Evolutionary conservation across 441 rosid species (phyloP), one percentile per base, ranked within the genome.

Genomic region (Aquilaria agallochum): DNA sequence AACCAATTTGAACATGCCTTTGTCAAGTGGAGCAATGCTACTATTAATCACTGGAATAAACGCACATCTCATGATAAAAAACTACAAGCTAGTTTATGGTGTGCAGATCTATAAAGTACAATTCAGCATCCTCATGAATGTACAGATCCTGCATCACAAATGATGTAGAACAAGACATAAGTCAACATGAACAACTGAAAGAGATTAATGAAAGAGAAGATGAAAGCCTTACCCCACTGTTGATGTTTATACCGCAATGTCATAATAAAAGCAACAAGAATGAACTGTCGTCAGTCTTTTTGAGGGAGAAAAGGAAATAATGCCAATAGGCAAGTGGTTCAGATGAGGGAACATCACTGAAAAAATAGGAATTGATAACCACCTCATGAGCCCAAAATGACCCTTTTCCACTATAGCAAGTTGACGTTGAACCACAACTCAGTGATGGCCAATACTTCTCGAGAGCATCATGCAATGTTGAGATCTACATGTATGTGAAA

Each of bases 361-460:
- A 36, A 1, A 12, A 5, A 31, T 44, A 48, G 10, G 61, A 33
- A 31, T 34, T 42, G 20, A 69, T 32, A 66, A 72, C 64, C 72
- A 85, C 93, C 98, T 94, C 97, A 50, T 94, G 96, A 34, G 81
- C 96, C 98, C 98, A 94, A 72, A 94, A 90, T 15, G 90, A 80
- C 59, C 98, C 97, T 75, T 63, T 79, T 20, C 86, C 76, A 67
- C 98, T 88, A 69, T 64, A 69, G 76, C 98, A 94, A 59, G 89
- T 72, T 36, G 95, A 85, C 62, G 95, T 11, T 58, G 80, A 64
- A 55, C 91, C 75, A 66, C 98, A 94, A 60, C 86, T 88, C 58
- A 81, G 79, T 60, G 95, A 78, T 5, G 97, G 97, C 98, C 98
- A 94, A 65, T 88, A 85, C 78, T 85, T 84, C 42, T 87, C 71